These are phyloP conservation scores for Vinca minor DNA, from an alignment of 257 asterid species.

Conservation along the genomic window DNA sequence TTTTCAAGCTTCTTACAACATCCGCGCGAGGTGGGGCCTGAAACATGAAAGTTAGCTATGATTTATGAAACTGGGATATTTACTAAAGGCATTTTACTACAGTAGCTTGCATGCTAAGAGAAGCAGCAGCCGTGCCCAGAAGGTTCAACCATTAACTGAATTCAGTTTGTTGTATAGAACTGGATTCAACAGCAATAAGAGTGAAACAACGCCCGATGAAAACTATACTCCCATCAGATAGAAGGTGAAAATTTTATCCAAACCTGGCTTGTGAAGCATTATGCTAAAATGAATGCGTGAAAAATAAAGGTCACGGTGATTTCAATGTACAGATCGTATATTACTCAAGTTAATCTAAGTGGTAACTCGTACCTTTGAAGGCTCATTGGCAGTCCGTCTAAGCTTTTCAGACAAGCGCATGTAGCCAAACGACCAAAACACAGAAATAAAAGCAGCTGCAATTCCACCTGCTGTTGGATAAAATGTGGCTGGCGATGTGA, in stretches of 20 bases:
- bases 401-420: constrained; percentile 79
- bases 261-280: no score
- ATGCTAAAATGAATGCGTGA: no score
- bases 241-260: no score
- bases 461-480: constrained; percentile 87
- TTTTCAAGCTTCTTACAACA: constrained; percentile 75
- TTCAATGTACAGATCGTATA: constrained; percentile 4
- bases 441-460: constrained; percentile 87
- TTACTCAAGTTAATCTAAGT: neutral
- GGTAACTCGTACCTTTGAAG: constrained; percentile 67
- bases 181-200: no score
- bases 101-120: no score
- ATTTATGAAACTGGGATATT: no score
- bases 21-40: constrained; percentile 99
- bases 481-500: constrained; percentile 81
- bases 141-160: no score
- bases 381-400: constrained; percentile 66
- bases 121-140: no score
- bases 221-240: no score
- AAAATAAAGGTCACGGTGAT: neutral
- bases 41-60: constrained; percentile 11
- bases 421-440: constrained; percentile 95
- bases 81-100: no score
- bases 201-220: no score
- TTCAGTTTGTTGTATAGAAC: no score